Evolutionary conservation across 495 filamentous ascomycete genomes (phyloP), one percentile per base, ranked within the genome.

Genomic region (Xylaria grammica): DNA sequence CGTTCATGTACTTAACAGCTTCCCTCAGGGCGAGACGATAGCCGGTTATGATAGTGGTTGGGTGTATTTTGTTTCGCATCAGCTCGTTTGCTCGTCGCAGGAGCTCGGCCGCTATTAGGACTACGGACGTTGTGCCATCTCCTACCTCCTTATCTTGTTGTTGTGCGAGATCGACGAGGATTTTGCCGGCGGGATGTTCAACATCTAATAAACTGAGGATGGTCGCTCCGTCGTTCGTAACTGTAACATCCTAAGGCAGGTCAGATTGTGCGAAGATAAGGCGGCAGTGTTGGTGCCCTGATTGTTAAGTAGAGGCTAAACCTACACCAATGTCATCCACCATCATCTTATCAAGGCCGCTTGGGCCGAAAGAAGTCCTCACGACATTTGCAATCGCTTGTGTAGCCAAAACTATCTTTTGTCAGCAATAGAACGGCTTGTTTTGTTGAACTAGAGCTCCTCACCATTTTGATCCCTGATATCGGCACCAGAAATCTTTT

Each of bases 291-390:
- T 8, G n/a, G 32, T 6, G 34, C 4, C 20, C 4, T 24, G 20
- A 19, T 6, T 17, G 32, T 5, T 4, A 22, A n/a, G 53, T 50
- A 46, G 32, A 60, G 19, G 45, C 53, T 65, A 49, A 69, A 71
- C 89, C 66, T 85, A 93, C 91, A 71, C 95, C 95, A 76, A 98
- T 98, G 74, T 99, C 95, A 78, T 99, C 95, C 73, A 99, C 96
- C 96, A 99, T 98, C 96, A 99, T 98, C 86, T 99, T 99, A 74
- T 99, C 95, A 68, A 99, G 82, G 36, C 95, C 95, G 63, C 92
- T 96, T 62, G 95, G 95, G 44, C 95, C 95, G 76, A 98, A 99
- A 15, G 95, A 99, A 79, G 90, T 96, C 81, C 97, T 97, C 75
- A 99, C 93, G 57, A 97, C 92, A 89, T 97, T 98, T 76, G 95